Percentiles rank a stretch among this genome's conserved stretches.
These are phyloP conservation scores for Penicillium turbatum DNA, from an alignment of 495 filamentous ascomycete species.

Conservation along the genomic window DNA sequence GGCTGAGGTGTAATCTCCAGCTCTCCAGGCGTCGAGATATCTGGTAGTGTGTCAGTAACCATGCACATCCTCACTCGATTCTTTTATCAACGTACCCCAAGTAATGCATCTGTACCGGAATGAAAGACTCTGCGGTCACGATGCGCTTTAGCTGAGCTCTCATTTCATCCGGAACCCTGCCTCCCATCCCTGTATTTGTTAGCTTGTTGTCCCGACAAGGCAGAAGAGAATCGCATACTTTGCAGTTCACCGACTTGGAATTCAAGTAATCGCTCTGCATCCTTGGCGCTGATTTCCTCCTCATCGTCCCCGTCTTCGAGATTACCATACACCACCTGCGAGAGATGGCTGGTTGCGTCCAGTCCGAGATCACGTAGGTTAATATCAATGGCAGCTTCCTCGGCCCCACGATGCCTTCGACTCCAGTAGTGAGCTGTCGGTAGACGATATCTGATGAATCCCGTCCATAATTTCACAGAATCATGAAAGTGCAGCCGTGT, in stretches of 20 bases:
- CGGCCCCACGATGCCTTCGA: conserved; percentile 58
- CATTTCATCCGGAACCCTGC: conserved; percentile 66
- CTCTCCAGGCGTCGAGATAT: conserved; percentile 86
- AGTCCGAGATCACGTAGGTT: conserved; percentile 48
- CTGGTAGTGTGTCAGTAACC: conserved; percentile 29
- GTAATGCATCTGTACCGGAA: conserved; percentile 74
- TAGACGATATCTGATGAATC: conserved; percentile 72
- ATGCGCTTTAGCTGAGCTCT: conserved; percentile 60
- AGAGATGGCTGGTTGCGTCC: conserved; percentile 42
- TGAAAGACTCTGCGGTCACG: conserved; percentile 57
- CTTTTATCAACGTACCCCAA: conserved; percentile 50
- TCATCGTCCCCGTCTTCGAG: conserved; percentile 45
- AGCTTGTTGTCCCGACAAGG: conserved; percentile 17
- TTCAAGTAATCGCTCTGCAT: conserved; percentile 77
- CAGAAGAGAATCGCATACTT: conserved; percentile 47
- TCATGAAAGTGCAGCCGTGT: conserved; percentile 74
- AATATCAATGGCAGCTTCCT: conserved; percentile 63
- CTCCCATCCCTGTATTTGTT: conserved; percentile 53
- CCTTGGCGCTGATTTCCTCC: conserved; percentile 63
- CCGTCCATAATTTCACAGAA: conserved; percentile 69
- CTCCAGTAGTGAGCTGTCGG: conserved; percentile 69
- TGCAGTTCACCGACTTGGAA: conserved; percentile 86
- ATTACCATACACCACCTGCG: conserved; percentile 59
- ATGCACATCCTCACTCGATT: background rate
- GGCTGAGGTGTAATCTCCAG: conserved; percentile 83